Evolutionary conservation across 139 green algal genomes (phyloP).

Genomic region (Asterochloris sp.): DNA sequence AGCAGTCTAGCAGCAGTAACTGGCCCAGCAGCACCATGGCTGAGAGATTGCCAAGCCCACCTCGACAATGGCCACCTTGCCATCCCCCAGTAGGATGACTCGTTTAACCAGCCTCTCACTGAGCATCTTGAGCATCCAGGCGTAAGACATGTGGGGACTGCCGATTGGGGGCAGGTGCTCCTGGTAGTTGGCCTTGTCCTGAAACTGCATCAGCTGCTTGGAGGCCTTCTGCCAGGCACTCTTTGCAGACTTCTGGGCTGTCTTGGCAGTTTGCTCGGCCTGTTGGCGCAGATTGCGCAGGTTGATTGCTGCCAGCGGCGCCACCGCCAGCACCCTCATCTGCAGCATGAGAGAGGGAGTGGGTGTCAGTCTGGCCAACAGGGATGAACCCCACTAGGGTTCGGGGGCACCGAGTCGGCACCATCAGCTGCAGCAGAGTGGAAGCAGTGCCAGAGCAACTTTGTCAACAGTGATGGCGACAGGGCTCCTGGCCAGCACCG

Average conservation of each 20-base stretch:
- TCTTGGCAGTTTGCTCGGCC: background rate
- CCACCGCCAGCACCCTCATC: background rate
- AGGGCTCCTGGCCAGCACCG: no score
- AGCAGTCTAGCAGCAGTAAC: background rate
- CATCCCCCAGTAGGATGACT: constrained; percentile 58
- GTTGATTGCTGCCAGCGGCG: background rate
- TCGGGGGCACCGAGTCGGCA: no score
- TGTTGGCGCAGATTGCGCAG: background rate
- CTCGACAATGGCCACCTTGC: constrained; percentile 66
- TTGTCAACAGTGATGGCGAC: no score
- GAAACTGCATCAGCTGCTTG: background rate
- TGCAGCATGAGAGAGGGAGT: background rate
- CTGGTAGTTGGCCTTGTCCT: constrained; percentile 44
- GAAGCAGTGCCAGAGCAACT: no score
- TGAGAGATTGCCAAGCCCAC: constrained; percentile 5
- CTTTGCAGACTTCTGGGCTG: background rate
- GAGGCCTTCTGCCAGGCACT: no score
- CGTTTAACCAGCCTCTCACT: constrained; percentile 52
- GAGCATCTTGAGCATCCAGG: constrained; percentile 59
- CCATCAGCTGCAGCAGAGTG: no score
- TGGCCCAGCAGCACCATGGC: background rate
- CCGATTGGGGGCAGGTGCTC: constrained; percentile 45
- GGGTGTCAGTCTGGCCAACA: no score
- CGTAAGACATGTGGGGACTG: constrained; percentile 37
- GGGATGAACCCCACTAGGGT: no score